Percentiles rank a stretch among this genome's conserved stretches.
Evolutionary conservation across 495 filamentous ascomycete species (phyloP).

Genomic region (Alectoria sarmentosa): DNA sequence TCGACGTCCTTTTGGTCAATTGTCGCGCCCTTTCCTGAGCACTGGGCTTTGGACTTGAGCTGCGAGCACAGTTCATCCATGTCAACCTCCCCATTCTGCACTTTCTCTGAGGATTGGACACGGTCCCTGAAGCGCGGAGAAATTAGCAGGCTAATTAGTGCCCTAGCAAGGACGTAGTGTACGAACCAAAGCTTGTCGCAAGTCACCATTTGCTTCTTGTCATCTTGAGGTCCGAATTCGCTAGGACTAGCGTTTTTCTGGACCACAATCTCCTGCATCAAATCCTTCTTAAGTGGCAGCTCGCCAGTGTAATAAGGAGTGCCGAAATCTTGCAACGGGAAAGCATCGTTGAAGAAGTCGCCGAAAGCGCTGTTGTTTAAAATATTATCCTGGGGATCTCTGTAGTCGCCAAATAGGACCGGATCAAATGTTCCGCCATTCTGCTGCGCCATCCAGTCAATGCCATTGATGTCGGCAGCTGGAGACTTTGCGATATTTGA

Average conservation of each 20-base stretch:
- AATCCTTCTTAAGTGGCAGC: slow-evolving; percentile 53
- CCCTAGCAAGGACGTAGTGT: neutral
- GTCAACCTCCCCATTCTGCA: slow-evolving; percentile 81
- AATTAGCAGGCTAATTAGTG: slow-evolving; percentile 20
- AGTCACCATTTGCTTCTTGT: slow-evolving; percentile 58
- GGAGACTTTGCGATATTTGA: slow-evolving; percentile 25
- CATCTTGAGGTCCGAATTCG: slow-evolving; percentile 58
- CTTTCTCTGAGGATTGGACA: slow-evolving; percentile 78
- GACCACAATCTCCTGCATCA: slow-evolving; percentile 67
- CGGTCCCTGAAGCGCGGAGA: slow-evolving; percentile 62
- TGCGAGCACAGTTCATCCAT: slow-evolving; percentile 90
- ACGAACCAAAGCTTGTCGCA: slow-evolving; percentile 89
- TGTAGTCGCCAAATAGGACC: slow-evolving; percentile 85
- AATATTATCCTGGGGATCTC: slow-evolving; percentile 77
- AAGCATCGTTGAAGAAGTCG: slow-evolving; percentile 84
- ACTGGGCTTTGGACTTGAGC: slow-evolving; percentile 93
- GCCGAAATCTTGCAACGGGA: slow-evolving; percentile 66
- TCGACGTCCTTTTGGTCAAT: slow-evolving; percentile 87
- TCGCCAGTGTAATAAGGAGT: slow-evolving; percentile 65
- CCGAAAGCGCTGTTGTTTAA: slow-evolving; percentile 60
- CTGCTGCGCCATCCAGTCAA: slow-evolving; percentile 78
- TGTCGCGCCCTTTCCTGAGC: slow-evolving; percentile 86
- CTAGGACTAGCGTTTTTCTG: slow-evolving; percentile 60
- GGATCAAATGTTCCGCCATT: slow-evolving; percentile 89
- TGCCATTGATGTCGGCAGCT: slow-evolving; percentile 34